phyloP scores from a whole-genome alignment of 768 basidiomycete species.

The Fibroporia radiculosa region DNA sequence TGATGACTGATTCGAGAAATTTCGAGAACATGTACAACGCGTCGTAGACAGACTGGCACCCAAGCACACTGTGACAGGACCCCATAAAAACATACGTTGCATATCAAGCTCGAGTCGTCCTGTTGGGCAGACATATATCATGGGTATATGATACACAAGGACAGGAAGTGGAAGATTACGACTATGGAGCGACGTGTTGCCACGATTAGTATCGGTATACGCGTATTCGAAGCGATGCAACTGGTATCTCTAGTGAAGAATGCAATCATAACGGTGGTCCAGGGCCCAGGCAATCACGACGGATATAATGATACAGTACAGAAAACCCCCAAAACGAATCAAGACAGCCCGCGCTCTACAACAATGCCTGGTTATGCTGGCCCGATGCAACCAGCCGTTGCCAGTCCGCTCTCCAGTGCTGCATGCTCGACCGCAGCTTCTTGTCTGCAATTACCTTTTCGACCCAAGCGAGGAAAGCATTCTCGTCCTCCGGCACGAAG shows the following conservation, averaged over 20 bases:
- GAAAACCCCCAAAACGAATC: not conserved
- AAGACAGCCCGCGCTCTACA: constrained; percentile 31
- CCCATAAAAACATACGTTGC: not conserved
- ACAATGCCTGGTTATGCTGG: constrained; percentile 50
- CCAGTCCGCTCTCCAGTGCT: constrained; percentile 79
- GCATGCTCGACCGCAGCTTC: constrained; percentile 66
- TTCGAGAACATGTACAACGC: not conserved
- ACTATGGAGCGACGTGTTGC: constrained; percentile 10
- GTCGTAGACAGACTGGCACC: not conserved
- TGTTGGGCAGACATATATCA: no score
- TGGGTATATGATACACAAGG: not conserved
- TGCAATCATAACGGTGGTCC: not conserved
- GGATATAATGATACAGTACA: not conserved
- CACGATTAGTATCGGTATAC: constrained; percentile 13
- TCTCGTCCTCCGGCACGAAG: constrained; percentile 89
- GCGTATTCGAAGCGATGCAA: constrained; percentile 6
- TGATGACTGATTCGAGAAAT: not conserved
- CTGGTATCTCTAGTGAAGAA: constrained; percentile 5
- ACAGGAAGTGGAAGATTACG: constrained; percentile 3
- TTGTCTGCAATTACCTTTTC: constrained; percentile 47
- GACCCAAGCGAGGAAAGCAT: constrained; percentile 78
- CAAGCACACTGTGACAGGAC: not conserved
- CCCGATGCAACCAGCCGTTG: constrained; percentile 55
- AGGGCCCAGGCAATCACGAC: not conserved
- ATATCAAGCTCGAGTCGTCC: no score